Conservation (phyloP, 1,284 basidiomycete genomes). For the Puccinia novopanici region DNA sequence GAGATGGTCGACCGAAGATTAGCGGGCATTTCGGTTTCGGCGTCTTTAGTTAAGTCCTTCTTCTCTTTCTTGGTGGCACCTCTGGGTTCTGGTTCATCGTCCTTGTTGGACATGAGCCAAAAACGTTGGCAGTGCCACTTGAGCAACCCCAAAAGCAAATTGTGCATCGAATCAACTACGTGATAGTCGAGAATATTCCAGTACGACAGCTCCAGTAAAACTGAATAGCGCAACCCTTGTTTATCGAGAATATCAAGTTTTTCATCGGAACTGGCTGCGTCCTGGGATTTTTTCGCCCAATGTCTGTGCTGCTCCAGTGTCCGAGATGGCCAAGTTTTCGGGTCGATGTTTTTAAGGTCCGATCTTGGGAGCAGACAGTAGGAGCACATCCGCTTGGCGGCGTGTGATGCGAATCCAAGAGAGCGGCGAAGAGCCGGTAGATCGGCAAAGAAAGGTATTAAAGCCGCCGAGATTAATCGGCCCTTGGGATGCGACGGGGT, state of each 20-base stretch:
- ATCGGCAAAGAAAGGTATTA: slow-evolving; percentile 50
- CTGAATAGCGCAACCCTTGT: slow-evolving; percentile 25
- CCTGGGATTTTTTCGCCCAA: slow-evolving; percentile 7
- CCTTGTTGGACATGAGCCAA: not conserved
- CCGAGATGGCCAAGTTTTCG: not conserved
- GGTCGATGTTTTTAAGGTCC: slow-evolving; percentile 14
- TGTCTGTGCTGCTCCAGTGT: not conserved
- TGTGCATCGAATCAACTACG: slow-evolving; percentile 36
- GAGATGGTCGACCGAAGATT: too few species aligned
- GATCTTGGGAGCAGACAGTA: slow-evolving; percentile 31
- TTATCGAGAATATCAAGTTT: not conserved
- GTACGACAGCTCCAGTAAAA: slow-evolving; percentile 14
- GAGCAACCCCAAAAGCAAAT: slow-evolving; percentile 19
- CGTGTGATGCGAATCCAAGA: slow-evolving; percentile 41
- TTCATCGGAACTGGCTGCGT: not conserved
- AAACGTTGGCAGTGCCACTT: slow-evolving; percentile 1
- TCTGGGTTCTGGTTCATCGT: not conserved
- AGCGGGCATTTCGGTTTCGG: not conserved
- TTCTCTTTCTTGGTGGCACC: not conserved
- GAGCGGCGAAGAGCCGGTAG: slow-evolving; percentile 48
- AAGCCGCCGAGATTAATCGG: not conserved
- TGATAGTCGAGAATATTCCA: slow-evolving; percentile 33
- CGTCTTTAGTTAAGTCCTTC: not conserved
- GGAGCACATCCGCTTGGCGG: slow-evolving; percentile 46
- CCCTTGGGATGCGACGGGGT: not conserved